Evolutionary conservation across 352 stramenopile genomes (phyloP).

Genomic region (Pythium plurisporium): DNA sequence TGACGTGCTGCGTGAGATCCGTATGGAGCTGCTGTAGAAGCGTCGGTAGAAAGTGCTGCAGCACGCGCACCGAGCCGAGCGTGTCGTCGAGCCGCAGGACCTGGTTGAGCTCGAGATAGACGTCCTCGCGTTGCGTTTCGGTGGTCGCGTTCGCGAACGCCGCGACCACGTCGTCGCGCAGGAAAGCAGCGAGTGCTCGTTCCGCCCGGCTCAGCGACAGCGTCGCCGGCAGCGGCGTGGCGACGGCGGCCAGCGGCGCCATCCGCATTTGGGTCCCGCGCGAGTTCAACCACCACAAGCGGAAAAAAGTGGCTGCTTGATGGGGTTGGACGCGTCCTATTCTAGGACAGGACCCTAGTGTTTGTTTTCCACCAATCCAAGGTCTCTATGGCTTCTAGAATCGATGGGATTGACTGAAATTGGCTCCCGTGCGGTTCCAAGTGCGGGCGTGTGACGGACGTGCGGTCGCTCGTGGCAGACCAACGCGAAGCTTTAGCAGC

Average conservation of each 20-base stretch:
- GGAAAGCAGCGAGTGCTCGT: constrained; percentile 17
- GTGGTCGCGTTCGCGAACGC: constrained; percentile 31
- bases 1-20: constrained; percentile 44
- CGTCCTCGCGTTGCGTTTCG: constrained; percentile 39
- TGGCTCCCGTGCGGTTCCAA: not conserved
- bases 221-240: not conserved
- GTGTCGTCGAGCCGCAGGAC: constrained; percentile 58
- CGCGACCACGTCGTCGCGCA: constrained; percentile 29
- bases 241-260: not conserved
- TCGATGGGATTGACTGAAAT: constrained; percentile 18
- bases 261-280: not conserved
- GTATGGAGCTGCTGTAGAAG: constrained; percentile 40
- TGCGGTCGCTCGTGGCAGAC: no score
- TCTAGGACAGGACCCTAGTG: not conserved
- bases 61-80: constrained; percentile 31
- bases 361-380: no score
- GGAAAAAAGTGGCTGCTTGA: not conserved
- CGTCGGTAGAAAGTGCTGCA: constrained; percentile 30
- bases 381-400: not conserved
- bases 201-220: constrained; percentile 15
- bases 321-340: constrained; percentile 3
- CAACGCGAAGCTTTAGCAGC: no score
- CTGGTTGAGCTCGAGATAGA: constrained; percentile 52
- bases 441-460: constrained; percentile 13
- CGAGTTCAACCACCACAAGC: not conserved